A percentile compares a stretch with the other conserved stretches of the same genome.
Conservation (phyloP, 1,139 yeast genomes). For the Entelexis paramagnoliae region DNA sequence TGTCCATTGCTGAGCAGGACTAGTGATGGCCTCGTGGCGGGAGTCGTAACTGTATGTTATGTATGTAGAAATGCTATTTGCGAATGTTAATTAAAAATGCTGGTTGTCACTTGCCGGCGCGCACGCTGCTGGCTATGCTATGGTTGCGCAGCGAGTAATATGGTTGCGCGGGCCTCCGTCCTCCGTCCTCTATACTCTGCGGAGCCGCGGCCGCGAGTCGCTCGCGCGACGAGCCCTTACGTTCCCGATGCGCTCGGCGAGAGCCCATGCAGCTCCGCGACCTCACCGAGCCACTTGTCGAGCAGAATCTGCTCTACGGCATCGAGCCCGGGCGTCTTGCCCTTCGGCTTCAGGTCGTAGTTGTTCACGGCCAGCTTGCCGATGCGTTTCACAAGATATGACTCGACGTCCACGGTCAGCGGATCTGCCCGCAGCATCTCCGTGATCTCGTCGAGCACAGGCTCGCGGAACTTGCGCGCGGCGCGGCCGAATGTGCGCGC, state of each 20-base stretch:
- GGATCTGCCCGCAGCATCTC: conserved; percentile 24
- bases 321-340: conserved; percentile 31
- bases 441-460: conserved; percentile 22
- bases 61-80: background rate
- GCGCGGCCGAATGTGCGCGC: conserved; percentile 23
- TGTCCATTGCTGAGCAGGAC: conserved; percentile 93
- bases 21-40: conserved; percentile 29
- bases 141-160: too few species aligned
- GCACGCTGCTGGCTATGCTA: too few species aligned
- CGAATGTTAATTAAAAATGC: background rate
- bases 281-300: conserved; percentile 38
- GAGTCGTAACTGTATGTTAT: too few species aligned
- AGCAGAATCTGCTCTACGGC: conserved; percentile 40
- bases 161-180: background rate
- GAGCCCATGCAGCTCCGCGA: conserved; percentile 11
- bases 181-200: background rate
- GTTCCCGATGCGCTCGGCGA: too few species aligned
- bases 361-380: conserved; percentile 20
- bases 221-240: too few species aligned
- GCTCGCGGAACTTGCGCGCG: conserved; percentile 24
- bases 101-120: too few species aligned
- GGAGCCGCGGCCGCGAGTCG: too few species aligned
- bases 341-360: conserved; percentile 7
- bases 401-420: conserved; percentile 22
- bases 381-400: conserved; percentile 22